phyloP scores from a whole-genome alignment of 1,284 basidiomycete species.

The Cystobasidium pallidum region DNA sequence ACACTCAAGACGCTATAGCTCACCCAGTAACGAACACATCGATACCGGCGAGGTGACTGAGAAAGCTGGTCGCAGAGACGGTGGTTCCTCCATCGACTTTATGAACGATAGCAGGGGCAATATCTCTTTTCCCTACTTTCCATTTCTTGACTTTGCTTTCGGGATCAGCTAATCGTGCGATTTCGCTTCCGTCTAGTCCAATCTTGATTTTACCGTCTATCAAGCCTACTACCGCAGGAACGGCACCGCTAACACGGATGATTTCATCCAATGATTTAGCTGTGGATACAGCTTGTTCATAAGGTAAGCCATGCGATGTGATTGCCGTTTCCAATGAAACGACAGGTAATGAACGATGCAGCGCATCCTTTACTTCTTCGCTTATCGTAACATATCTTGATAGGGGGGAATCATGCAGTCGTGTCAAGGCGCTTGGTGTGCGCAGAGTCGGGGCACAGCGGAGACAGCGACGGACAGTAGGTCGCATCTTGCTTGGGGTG shows the following conservation, averaged over 20 bases:
- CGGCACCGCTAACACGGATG: constrained; percentile 73
- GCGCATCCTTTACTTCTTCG: constrained; percentile 75
- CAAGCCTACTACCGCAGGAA: constrained; percentile 89
- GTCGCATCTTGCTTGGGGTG: not conserved
- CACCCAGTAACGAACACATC: constrained; percentile 50
- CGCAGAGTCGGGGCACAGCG: not conserved
- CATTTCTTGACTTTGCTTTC: constrained; percentile 49
- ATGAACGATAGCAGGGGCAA: constrained; percentile 63
- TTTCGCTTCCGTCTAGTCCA: constrained; percentile 70
- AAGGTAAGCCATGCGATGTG: constrained; percentile 73
- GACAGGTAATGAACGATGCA: constrained; percentile 61
- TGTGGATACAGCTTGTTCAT: constrained; percentile 61
- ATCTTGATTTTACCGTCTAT: constrained; percentile 82
- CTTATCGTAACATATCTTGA: constrained; percentile 48
- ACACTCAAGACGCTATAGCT: not conserved
- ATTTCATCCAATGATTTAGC: constrained; percentile 75
- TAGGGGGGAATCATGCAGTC: constrained; percentile 12
- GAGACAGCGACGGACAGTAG: not conserved
- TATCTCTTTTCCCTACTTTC: constrained; percentile 86
- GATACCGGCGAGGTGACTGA: constrained; percentile 80
- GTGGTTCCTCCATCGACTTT: constrained; percentile 80
- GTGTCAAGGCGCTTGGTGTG: not conserved
- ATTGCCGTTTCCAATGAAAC: constrained; percentile 74
- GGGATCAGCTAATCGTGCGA: constrained; percentile 72
- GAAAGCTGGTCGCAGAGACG: constrained; percentile 82